Conservation (phyloP, 306 rosid species). For the Quercus engelmannii region DNA sequence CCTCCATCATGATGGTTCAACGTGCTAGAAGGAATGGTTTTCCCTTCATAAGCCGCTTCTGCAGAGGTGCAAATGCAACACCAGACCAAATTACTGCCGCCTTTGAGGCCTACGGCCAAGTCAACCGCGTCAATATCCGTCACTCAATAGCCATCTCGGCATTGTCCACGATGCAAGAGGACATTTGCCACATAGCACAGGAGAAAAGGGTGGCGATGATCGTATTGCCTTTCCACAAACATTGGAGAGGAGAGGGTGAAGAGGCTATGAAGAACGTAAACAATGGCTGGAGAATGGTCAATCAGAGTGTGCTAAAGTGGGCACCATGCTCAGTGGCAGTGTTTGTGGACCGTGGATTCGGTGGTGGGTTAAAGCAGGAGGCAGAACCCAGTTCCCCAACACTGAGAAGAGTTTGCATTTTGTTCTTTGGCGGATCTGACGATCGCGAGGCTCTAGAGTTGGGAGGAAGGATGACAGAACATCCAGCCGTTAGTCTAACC, state of each 20-base stretch:
- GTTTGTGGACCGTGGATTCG: constrained; percentile 19
- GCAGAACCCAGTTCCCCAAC: not conserved
- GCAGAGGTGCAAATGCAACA: constrained; percentile 3
- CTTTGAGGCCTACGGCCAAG: constrained; percentile 26
- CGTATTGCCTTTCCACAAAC: constrained; percentile 35
- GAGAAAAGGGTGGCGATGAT: constrained; percentile 29
- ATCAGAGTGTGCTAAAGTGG: constrained; percentile 34
- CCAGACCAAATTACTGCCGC: constrained; percentile 28
- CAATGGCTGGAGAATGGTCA: constrained; percentile 36
- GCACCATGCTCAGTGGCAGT: constrained; percentile 33
- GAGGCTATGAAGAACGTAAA: constrained; percentile 15
- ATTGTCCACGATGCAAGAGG: constrained; percentile 39
- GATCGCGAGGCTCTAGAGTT: constrained; percentile 37
- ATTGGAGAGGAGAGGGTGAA: constrained; percentile 18
- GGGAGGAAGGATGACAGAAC: constrained; percentile 37
- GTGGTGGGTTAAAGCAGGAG: not conserved
- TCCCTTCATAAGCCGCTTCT: constrained; percentile 23
- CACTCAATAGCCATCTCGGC: constrained; percentile 24
- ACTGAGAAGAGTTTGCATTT: constrained; percentile 23
- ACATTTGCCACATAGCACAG: constrained; percentile 37
- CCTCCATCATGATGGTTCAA: constrained; percentile 48
- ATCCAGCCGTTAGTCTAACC: constrained; percentile 22
- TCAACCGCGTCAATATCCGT: constrained; percentile 12
- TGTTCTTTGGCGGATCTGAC: constrained; percentile 37
- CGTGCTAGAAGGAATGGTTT: constrained; percentile 30